Conservation (phyloP, 345 rosid species). For the Eucalyptus melliodora region DNA sequence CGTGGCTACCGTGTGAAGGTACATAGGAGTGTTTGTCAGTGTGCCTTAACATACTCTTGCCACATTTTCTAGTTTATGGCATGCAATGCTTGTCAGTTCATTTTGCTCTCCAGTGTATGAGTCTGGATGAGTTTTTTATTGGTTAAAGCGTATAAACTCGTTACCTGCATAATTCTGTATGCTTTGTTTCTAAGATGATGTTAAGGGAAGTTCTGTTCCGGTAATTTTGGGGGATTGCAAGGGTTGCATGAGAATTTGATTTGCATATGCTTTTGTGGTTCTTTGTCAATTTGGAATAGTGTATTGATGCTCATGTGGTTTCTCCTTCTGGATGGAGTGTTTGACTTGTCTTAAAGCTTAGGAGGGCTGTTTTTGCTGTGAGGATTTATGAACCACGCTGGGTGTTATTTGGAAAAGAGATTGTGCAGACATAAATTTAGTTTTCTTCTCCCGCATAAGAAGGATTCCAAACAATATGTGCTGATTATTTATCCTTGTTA, state of each 20-base stretch:
- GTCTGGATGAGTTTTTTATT: background rate
- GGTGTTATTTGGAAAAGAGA: background rate
- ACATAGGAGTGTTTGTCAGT: background rate
- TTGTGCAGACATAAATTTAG: background rate
- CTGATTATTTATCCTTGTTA: background rate
- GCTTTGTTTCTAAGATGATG: background rate
- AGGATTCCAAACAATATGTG: background rate
- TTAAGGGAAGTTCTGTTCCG: background rate
- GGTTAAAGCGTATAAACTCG: background rate
- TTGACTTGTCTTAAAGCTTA: background rate
- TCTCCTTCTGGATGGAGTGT: background rate
- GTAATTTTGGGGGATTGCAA: background rate
- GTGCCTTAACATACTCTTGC: background rate
- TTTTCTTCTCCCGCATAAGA: background rate
- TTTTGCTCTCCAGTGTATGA: background rate
- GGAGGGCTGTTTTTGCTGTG: background rate
- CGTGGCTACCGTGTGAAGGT: constrained; percentile 93
- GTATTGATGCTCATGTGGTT: background rate
- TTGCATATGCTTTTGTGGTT: background rate
- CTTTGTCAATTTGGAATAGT: background rate
- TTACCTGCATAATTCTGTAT: background rate
- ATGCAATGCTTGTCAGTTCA: background rate
- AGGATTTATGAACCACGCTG: background rate
- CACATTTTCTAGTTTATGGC: background rate
- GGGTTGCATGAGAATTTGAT: background rate